These are phyloP conservation scores for Ustanciosporium gigantosporum DNA, from an alignment of 1,284 basidiomycete genomes.

Conservation along the genomic window DNA sequence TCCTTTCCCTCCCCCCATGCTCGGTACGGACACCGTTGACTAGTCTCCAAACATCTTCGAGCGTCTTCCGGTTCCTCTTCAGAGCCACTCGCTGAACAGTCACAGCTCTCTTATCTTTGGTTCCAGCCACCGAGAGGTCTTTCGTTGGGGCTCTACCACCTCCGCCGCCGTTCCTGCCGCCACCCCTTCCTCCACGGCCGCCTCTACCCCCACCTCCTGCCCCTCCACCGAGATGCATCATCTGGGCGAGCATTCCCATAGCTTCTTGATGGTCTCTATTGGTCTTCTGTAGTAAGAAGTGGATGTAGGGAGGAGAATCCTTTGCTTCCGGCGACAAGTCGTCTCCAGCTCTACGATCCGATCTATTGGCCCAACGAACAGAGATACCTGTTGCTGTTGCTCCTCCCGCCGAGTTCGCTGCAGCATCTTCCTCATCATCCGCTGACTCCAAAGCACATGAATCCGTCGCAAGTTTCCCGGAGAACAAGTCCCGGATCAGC, in stretches of 20 bases:
- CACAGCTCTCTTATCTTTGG: constrained; percentile 96
- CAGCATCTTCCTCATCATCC: constrained; percentile 21
- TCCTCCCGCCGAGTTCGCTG: constrained; percentile 6
- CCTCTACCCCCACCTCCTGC: constrained; percentile 4
- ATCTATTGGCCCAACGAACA: constrained; percentile 71
- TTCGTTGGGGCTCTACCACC: constrained; percentile 29
- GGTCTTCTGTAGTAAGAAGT: constrained; percentile 95
- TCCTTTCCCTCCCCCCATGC: constrained; percentile 37
- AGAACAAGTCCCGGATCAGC: constrained; percentile 77
- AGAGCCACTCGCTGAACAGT: constrained; percentile 90
- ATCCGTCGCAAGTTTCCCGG: constrained; percentile 80
- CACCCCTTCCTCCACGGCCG: constrained; percentile 19
- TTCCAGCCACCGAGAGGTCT: constrained; percentile 87
- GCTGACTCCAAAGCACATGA: constrained; percentile 64
- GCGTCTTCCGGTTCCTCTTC: constrained; percentile 75
- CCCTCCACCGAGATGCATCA: constrained; percentile 60
- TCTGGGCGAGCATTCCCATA: constrained; percentile 71
- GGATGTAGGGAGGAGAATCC: constrained; percentile 74
- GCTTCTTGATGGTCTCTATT: constrained; percentile 97
- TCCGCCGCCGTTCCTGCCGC: constrained; percentile 15
- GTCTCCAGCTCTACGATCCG: constrained; percentile 55
- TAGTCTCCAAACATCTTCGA: constrained; percentile 77
- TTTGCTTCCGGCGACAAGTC: constrained; percentile 63
- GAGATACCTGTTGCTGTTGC: constrained; percentile 66
- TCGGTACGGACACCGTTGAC: constrained; percentile 63